These are phyloP conservation scores for Tilletia caries DNA, from an alignment of 1,284 basidiomycete species.

Conservation along the genomic window DNA sequence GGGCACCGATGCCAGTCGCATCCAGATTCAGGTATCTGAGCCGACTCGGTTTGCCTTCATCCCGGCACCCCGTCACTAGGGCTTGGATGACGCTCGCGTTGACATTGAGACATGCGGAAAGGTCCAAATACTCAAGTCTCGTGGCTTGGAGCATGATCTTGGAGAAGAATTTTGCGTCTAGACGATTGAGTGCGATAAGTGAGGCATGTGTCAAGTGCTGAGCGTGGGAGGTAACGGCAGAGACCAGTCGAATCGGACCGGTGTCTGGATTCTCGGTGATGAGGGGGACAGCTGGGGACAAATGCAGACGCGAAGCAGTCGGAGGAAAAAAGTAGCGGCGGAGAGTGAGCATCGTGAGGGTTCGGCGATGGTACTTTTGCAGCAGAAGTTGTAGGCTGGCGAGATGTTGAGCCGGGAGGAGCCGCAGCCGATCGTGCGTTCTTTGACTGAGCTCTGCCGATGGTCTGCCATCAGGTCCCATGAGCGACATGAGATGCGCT, in stretches of 20 bases:
- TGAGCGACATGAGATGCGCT: background rate
- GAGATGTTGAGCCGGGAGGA: background rate
- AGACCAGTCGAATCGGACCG: background rate
- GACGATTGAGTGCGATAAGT: slow-evolving; percentile 1
- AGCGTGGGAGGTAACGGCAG: background rate
- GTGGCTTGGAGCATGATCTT: background rate
- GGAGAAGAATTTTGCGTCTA: slow-evolving; percentile 5
- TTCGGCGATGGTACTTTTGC: background rate
- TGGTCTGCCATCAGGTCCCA: background rate
- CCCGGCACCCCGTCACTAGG: background rate
- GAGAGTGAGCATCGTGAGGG: slow-evolving; percentile 4
- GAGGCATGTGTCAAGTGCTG: background rate
- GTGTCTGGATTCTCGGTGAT: background rate
- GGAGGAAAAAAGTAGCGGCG: slow-evolving; percentile 7
- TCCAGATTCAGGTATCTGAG: slow-evolving; percentile 4
- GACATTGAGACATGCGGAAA: slow-evolving; percentile 7
- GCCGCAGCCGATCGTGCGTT: background rate
- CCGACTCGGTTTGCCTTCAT: background rate
- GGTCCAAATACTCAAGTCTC: background rate
- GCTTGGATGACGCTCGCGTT: background rate
- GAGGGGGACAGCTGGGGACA: slow-evolving; percentile 5
- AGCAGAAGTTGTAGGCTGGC: background rate
- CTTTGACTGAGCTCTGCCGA: slow-evolving; percentile 1
- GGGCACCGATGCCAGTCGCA: background rate
- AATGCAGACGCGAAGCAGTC: background rate